Evolutionary conservation across 192 early-diverging fungal species (phyloP), one percentile per base, ranked within the genome.

Genomic region (Umbelopsis ramanniana): DNA sequence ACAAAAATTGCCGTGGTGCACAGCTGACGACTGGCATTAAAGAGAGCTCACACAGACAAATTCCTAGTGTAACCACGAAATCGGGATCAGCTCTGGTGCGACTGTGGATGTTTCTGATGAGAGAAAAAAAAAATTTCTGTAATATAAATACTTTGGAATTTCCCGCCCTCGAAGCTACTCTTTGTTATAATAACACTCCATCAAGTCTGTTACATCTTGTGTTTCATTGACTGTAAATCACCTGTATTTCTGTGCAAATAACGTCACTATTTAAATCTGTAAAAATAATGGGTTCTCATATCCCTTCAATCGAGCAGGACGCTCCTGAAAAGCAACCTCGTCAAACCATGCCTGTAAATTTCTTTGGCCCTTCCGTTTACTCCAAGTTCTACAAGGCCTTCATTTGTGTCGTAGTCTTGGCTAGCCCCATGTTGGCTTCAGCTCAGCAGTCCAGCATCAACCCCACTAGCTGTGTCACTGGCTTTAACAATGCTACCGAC

Each of bases 351-450:
- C 76, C 80, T 53, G 75, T 78, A 26, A 77, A 72, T 45, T 81
- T 81, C 73, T 81, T 76, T 70, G 79, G 75, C 66, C 71, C 69
- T 53, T 72, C 72, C 2, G 79, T 81, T 57, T 81, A 74, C 73
- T 74, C 72, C 75, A 76, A 81, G 73, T 81, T 77, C 72, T 81
- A 81, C 68, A 78, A 74, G 22, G 73, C 72, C n/a, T 70, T 74
- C 46, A 73, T 82, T 66, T 74, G 74, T 55, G 81, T 67, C 53
- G 53, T 81, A 52, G 47, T 82, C 67, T 52, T 82, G 52, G 50
- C 76, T 19, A 38, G 70, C 26, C 76, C 81, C 46, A 52, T 82
- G 70, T 35, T 82, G 23, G 72, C 54, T 33, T 77, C 69, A 11
- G 69, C 72, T 29, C 76, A 79, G 10, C 77, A 84, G 72, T 37